A percentile compares a stretch with the other conserved stretches of the same genome.
phyloP scores from a whole-genome alignment of 192 early-diverging fungal species.

The Backusella psychrophila region DNA sequence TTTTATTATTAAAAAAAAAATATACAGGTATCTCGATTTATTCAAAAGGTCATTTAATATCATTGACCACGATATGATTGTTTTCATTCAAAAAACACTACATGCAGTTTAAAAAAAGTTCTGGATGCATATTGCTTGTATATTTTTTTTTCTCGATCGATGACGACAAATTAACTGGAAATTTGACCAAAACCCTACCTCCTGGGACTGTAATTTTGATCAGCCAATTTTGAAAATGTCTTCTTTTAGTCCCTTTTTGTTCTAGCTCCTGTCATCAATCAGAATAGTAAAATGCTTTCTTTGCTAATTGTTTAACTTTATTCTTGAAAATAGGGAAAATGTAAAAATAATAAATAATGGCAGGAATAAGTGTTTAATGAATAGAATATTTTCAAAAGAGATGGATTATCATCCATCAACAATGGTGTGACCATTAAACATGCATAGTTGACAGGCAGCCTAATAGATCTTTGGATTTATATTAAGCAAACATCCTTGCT shows the following conservation, averaged over 20 bases:
- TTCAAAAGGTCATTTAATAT: background rate
- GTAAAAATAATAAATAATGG: too few relatives aligned
- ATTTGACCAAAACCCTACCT: background rate
- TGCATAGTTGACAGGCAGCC: background rate
- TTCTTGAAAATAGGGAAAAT: too few relatives aligned
- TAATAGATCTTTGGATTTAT: background rate
- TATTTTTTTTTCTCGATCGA: background rate
- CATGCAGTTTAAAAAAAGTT: background rate
- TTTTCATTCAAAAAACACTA: background rate
- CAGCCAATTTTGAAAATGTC: background rate
- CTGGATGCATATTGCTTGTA: background rate
- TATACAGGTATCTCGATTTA: background rate
- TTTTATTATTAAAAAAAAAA: background rate
- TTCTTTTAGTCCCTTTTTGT: background rate
- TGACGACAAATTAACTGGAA: background rate
- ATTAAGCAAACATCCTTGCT: background rate
- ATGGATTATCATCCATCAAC: background rate
- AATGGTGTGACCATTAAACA: background rate
- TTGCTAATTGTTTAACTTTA: too few relatives aligned
- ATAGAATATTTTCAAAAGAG: too few relatives aligned
- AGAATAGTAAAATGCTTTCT: too few relatives aligned
- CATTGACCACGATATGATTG: background rate
- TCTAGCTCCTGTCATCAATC: background rate
- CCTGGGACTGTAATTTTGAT: background rate
- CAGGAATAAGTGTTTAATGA: too few relatives aligned